Conservation (phyloP, 192 early-diverging fungal genomes). For the Phlyctochytrium bullatum region DNA sequence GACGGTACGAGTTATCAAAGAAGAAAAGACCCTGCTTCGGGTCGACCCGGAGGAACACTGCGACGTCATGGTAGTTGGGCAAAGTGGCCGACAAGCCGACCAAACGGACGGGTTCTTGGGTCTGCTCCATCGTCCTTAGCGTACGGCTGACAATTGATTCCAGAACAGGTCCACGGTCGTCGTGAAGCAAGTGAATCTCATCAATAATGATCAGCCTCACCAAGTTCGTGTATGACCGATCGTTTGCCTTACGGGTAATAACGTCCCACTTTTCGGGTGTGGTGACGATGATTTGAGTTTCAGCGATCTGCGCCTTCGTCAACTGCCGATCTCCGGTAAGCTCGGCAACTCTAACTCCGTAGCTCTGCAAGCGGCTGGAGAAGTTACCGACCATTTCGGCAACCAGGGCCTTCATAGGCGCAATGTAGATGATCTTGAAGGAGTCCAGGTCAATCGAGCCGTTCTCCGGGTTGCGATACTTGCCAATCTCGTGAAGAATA, state of each 20-base stretch:
- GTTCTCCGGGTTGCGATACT: slow-evolving; percentile 70
- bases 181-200: slow-evolving; percentile 96
- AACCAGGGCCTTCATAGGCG: slow-evolving; percentile 99
- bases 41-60: slow-evolving; percentile 87
- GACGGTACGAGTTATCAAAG: slow-evolving; percentile 90
- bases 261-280: slow-evolving; percentile 99
- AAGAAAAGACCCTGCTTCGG: slow-evolving; percentile 79
- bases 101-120: slow-evolving; percentile 82
- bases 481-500: slow-evolving; percentile 83
- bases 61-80: slow-evolving; percentile 95
- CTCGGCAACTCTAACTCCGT: slow-evolving; percentile 90
- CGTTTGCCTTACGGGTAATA: slow-evolving; percentile 93
- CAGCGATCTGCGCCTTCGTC: slow-evolving; percentile 94
- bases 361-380: slow-evolving; percentile 63
- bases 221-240: slow-evolving; percentile 82
- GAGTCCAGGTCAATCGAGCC: slow-evolving; percentile 73
- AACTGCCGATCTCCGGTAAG: slow-evolving; percentile 95
- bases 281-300: slow-evolving; percentile 96
- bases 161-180: slow-evolving; percentile 94
- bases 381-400: slow-evolving; percentile 97
- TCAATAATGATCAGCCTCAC: slow-evolving; percentile 93
- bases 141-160: slow-evolving; percentile 90
- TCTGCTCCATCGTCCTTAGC: slow-evolving; percentile 82
- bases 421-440: slow-evolving; percentile 99
- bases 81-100: slow-evolving; percentile 93